Base-by-base conservation (phyloP, 306 rosid genomes). In the Fragaria nilgerrensis region DNA sequence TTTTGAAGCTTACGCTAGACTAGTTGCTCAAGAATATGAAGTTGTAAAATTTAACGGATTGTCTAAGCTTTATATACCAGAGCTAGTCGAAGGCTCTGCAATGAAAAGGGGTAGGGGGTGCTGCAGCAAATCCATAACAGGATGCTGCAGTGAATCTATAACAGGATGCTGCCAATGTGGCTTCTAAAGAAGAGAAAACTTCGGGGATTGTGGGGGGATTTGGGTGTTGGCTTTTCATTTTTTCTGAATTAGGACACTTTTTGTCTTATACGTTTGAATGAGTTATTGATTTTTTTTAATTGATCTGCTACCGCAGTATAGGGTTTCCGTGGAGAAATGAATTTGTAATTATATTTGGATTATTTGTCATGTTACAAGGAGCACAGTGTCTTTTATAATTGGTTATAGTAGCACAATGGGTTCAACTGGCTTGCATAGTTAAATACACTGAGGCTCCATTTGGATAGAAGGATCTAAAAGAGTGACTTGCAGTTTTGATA, bases 151-250 rank as follows among this genome's bases (percentile, higher is more conserved):
- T 32, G 13, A 65, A 65, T 6, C 23, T 15, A 17, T 36, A 34
- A 36, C 2, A 37, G 70, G 48, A 63, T 29, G 10, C 20, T 63
- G 39, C 69, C 68, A 2, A 5, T 34, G 44, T 39, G 20, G 41
- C 44, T 64, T 34, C 41, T 9, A 27, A 16, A 16, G 5, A 64
- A 29, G 68, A 32, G 68, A 63, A 32, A 63, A 27, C 10, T 19
- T 61, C 10, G n/a, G 67, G 67, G 44, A 64, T 63, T 64, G 68
- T 32, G 69, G 44, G 69, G 41, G 69, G n/a, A 14, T 29, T 14
- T 29, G 22, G 69, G 23, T 32, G 41, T 63, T 15, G 44, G 22
- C 12, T 34, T 32, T 29, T 32, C 22, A 32, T 29, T 43, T 6
- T 15, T 63, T 22, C 68, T 29, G 43, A 32, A 63, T 4, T 19